phyloP scores from a whole-genome alignment of 192 early-diverging fungal genomes.

The Fimicolochytrium jonesii region DNA sequence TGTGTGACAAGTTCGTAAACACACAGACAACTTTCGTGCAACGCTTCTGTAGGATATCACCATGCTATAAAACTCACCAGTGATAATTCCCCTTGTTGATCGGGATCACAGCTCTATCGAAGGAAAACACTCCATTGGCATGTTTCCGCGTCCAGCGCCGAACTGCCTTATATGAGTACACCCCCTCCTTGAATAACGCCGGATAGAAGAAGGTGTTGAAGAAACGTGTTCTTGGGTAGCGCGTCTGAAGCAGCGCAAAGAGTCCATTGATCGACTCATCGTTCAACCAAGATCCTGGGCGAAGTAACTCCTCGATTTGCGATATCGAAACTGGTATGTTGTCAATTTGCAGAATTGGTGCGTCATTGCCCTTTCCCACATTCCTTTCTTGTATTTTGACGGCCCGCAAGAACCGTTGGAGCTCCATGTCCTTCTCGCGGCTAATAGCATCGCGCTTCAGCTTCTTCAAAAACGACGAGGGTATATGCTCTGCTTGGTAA shows the following conservation, averaged over 20 bases:
- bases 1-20: background rate
- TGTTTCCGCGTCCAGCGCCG: constrained; percentile 26
- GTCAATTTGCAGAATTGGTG: too few relatives aligned
- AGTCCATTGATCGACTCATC: constrained; percentile 34
- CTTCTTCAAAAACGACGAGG: too few relatives aligned
- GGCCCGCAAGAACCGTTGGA: too few relatives aligned
- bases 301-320: constrained; percentile 1
- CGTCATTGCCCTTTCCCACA: too few relatives aligned
- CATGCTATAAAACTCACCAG: constrained; percentile 26
- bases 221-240: constrained; percentile 16
- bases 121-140: constrained; percentile 19
- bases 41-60: too few relatives aligned
- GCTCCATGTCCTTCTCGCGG: too few relatives aligned
- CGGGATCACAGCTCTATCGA: constrained; percentile 22
- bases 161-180: constrained; percentile 20
- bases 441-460: too few relatives aligned
- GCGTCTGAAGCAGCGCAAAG: constrained; percentile 10
- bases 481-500: too few relatives aligned
- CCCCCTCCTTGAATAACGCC: constrained; percentile 5
- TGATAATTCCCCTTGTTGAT: constrained; percentile 33
- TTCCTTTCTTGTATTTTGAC: too few relatives aligned
- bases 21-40: too few relatives aligned
- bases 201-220: constrained; percentile 33
- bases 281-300: constrained; percentile 18
- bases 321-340: constrained; percentile 19